Base-by-base conservation (phyloP, 129 eudicot genomes). In the Centrapalus pauciflorus region DNA sequence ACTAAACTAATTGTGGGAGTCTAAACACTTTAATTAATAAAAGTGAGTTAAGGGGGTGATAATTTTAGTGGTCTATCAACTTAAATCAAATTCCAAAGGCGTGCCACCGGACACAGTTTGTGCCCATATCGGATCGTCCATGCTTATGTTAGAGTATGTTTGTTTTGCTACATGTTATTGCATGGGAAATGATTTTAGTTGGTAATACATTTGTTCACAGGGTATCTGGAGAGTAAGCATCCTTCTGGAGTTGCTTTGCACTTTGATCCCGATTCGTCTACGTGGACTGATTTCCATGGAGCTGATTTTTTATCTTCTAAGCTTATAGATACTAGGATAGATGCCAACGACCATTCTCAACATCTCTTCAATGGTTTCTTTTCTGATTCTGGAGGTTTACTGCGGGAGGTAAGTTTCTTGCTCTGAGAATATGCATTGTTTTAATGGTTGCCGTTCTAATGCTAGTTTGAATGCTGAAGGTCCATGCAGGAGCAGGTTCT, bases 311-410 rank as follows among this genome's bases (percentile, higher is more conserved):
- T 61, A 19, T 60, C 71, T 33, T 24, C 25, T 37, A 61, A 34
- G 64, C 77, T 62, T 1, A 61, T 37, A 49, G 52, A 61, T 46
- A 38, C 77, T 49, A 50, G 63, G 46, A 51, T 72, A 48, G 62
- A 77, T 71, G 56, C 35, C 34, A 63, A 45, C 60, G n/a, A 34
- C 49, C 20, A 51, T 41, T 57, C 68, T 17, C 64, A 65, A 64
- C 55, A 64, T 57, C 12, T 61, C 30, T 27, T 24, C 23, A 20
- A 35, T 38, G 50, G 54, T 17, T 41, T 72, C 21, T 24, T 32
- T 32, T 32, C 30, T 50, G 59, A 10, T 61, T 10, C 30, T 37
- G 55, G 20, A 38, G 28, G 16, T n/a, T 21, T 7, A 64, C 14
- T 5, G 6, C 60, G 50, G 61, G 55, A 67, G 61, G 55, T 45